Base-by-base conservation (phyloP, 228 moss, liverwort and hornwort species). In the Sphagnum fallax region DNA sequence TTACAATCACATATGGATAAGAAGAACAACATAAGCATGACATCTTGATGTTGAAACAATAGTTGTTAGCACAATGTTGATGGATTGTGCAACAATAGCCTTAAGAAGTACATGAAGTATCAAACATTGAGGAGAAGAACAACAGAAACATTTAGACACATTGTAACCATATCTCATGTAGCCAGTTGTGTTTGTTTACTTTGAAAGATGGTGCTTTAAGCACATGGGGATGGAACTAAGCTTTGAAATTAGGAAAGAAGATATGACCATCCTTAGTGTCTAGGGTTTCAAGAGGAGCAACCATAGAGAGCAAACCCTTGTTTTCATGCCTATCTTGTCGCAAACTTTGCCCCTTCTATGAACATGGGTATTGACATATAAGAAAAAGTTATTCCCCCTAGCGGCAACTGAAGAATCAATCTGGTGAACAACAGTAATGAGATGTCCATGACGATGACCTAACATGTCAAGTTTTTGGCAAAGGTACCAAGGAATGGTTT, bases 401-500 rank as follows among this genome's bases (percentile, higher is more conserved):
- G 16, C 4, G 13, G 15, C 52, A 32, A 1, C 2, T 32, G 32
- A 32, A 32, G 0, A 32, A 32, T 32, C 32, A 32, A 2, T 32
- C 3, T 32, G 0, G 32, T 32, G 32, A 32, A 32, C 2, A 32
- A 32, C 32, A 32, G 0, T 32, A 32, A 32, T 32, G 32, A 32
- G 32, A 52, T 66, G 52, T 4, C 51, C 7, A 51, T 52, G 12
- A 52, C 49, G 16, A 16, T 52, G 52, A 8, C 66, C 66, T 4
- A 66, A 66, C 66, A 66, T 66, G 66, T 66, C 10, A 10, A 66
- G 14, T 52, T 66, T 66, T 1, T 52, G 52, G 52, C 66, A 66
- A 1, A 66, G 51, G 66, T 66, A 66, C n/a, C 66, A 52, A 10
- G 52, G 66, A 51, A 66, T 66, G 51, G 66, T 32, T 3, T 32